These are phyloP conservation scores for Hymenoscyphus occultus DNA, from an alignment of 2,329 filamentous ascomycete species.

Conservation along the genomic window DNA sequence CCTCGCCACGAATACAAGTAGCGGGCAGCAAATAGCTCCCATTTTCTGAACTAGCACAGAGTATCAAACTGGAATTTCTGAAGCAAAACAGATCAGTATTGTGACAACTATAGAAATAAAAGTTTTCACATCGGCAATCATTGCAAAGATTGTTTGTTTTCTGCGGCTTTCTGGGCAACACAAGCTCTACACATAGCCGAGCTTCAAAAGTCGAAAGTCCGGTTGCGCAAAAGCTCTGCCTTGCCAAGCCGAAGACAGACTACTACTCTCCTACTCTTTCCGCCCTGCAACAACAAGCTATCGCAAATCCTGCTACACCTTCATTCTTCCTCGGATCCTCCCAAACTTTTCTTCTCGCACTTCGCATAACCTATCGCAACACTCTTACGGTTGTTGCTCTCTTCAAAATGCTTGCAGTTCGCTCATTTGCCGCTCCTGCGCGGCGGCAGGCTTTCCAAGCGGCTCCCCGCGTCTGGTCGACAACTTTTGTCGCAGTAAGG, in stretches of 20 bases:
- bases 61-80: no score
- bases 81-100: no score
- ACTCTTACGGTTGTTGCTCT: conserved; percentile 21
- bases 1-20: no score
- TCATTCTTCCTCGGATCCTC: conserved; percentile 13
- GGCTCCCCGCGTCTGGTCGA: conserved; percentile 54
- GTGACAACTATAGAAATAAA: no score
- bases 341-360: conserved; percentile 18
- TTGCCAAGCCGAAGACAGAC: background rate
- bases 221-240: conserved; percentile 2
- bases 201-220: background rate
- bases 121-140: background rate
- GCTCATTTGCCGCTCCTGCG: conserved; percentile 72
- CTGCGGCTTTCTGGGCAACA: background rate
- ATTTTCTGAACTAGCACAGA: no score
- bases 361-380: conserved; percentile 15
- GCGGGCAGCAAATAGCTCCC: no score
- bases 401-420: conserved; percentile 78
- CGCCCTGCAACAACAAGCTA: conserved; percentile 14
- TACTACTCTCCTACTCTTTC: conserved; percentile 12
- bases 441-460: conserved; percentile 76
- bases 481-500: conserved; percentile 56
- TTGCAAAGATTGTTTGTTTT: background rate
- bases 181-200: background rate
- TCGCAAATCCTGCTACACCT: conserved; percentile 21